A percentile compares a stretch with the other conserved stretches of the same genome.
Conservation (phyloP, 2,329 filamentous ascomycete species). For the Meredithiella fracta region DNA sequence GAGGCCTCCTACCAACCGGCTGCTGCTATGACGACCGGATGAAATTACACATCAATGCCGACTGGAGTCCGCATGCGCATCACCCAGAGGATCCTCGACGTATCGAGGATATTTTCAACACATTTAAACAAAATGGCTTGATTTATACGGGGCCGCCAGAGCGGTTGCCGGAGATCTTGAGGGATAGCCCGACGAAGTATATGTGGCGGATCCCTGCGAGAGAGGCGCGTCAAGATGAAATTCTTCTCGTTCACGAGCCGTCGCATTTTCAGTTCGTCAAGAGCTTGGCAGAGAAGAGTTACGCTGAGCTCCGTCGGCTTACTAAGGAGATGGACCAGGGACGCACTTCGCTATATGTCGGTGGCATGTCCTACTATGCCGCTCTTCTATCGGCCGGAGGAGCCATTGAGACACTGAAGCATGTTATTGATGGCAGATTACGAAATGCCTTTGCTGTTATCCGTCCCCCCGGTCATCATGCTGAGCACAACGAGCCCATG, state of each 20-base stretch:
- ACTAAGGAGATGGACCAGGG: conserved; percentile 45
- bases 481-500: conserved; percentile 70
- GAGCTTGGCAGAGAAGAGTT: conserved; percentile 33
- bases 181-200: conserved; percentile 38
- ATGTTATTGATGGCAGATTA: conserved; percentile 66
- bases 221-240: conserved; percentile 62
- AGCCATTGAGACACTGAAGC: conserved; percentile 87
- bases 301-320: conserved; percentile 50
- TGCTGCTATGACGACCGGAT: conserved; percentile 87
- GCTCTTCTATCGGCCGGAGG: conserved; percentile 76
- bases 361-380: conserved; percentile 63
- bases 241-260: conserved; percentile 61
- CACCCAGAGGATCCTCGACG: conserved; percentile 89
- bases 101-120: conserved; percentile 84
- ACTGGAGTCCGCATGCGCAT: conserved; percentile 55
- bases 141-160: conserved; percentile 46
- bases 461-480: conserved; percentile 86
- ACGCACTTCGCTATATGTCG: conserved; percentile 67
- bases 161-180: conserved; percentile 35
- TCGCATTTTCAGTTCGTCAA: conserved; percentile 68
- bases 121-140: conserved; percentile 66
- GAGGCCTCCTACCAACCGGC: conserved; percentile 48
- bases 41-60: conserved; percentile 83
- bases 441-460: conserved; percentile 96
- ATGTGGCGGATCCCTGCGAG: conserved; percentile 68